Conservation (phyloP, 2,329 filamentous ascomycete genomes). For the Ilyonectria robusta region DNA sequence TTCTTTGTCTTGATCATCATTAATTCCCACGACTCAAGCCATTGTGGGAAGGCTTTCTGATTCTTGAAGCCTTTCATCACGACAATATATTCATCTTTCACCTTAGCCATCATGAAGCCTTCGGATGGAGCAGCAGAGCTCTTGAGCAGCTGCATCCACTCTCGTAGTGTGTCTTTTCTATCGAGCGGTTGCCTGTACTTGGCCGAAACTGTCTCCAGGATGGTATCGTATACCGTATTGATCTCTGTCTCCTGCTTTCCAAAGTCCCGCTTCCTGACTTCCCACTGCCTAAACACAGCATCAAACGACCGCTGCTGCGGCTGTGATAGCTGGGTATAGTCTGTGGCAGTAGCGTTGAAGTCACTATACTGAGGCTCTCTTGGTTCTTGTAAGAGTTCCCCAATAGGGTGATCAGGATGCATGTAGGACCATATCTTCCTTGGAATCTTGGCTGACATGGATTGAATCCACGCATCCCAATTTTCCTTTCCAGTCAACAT, state of each 20-base stretch:
- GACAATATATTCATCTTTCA: neutral
- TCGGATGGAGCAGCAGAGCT: neutral
- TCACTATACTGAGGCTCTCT: conserved; percentile 3
- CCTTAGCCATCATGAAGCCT: conserved; percentile 1
- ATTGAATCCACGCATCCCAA: conserved; percentile 2
- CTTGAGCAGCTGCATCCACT: neutral
- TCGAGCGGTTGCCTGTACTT: neutral
- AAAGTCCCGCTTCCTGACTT: conserved; percentile 1
- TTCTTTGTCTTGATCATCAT: neutral
- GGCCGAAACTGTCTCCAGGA: neutral
- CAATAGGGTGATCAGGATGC: conserved; percentile 2
- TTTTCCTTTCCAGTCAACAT: neutral
- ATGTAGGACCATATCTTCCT: conserved; percentile 3
- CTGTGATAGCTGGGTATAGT: neutral
- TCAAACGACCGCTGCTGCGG: neutral
- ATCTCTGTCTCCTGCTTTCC: conserved; percentile 1
- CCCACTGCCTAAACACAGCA: conserved; percentile 3
- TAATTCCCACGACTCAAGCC: neutral
- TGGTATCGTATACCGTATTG: conserved; percentile 1
- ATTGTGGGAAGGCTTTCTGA: neutral
- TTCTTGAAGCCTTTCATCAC: neutral
- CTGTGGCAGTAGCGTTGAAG: conserved; percentile 7
- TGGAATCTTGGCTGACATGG: neutral
- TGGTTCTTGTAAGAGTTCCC: conserved; percentile 4
- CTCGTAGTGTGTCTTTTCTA: neutral